These are phyloP conservation scores for Phytophthora brassicae DNA, from an alignment of 352 stramenopile species.

Conservation along the genomic window DNA sequence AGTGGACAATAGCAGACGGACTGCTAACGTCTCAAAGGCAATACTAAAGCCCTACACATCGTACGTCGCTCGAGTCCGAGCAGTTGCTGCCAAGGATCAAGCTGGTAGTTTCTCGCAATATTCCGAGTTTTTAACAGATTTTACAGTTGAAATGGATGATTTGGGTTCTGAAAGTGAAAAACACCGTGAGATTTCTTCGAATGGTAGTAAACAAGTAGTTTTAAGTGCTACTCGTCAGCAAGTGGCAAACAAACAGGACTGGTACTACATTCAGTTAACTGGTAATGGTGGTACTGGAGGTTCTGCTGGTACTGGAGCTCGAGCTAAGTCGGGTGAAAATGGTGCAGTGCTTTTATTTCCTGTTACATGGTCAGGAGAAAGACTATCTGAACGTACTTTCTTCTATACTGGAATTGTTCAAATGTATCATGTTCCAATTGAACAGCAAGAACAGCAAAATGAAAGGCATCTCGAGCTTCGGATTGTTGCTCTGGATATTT, in stretches of 20 bases:
- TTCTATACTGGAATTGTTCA: constrained; percentile 44
- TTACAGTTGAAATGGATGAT: constrained; percentile 3
- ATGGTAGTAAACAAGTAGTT: constrained; percentile 19
- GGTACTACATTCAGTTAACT: constrained; percentile 64
- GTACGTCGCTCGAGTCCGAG: constrained; percentile 46
- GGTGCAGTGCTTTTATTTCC: constrained; percentile 67
- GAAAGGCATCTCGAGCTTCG: constrained; percentile 22
- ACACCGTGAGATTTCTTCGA: neutral
- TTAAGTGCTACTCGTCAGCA: constrained; percentile 30
- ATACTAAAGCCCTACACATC: constrained; percentile 37
- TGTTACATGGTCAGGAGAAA: constrained; percentile 44
- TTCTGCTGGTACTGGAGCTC: constrained; percentile 2
- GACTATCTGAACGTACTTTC: constrained; percentile 41
- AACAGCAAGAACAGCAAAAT: constrained; percentile 9
- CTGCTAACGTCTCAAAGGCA: constrained; percentile 13
- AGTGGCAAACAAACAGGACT: constrained; percentile 50
- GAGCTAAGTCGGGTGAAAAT: constrained; percentile 40
- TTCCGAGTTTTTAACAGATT: constrained; percentile 44
- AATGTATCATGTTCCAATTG: constrained; percentile 31
- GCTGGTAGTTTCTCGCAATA: constrained; percentile 29
- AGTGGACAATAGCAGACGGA: constrained; percentile 10
- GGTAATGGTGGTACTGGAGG: constrained; percentile 45
- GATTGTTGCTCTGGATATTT: constrained; percentile 66
- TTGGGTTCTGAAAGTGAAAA: neutral
- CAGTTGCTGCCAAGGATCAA: constrained; percentile 29